Conservation (phyloP, 2,329 filamentous ascomycete species). For the Trichoderma sp. region DNA sequence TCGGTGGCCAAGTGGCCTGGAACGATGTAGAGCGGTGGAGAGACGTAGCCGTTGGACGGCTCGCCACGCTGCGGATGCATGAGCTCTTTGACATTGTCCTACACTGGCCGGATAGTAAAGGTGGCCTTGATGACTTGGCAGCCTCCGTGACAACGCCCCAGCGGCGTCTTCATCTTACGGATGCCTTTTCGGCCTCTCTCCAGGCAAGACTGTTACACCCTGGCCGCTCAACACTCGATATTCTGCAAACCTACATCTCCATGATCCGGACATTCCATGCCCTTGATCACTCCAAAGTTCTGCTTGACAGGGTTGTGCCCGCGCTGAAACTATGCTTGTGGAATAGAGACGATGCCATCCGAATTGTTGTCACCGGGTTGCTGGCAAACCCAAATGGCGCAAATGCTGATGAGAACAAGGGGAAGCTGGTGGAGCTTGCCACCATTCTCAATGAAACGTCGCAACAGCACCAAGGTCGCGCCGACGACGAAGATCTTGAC, state of each 20-base stretch:
- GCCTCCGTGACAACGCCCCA: conserved; percentile 70
- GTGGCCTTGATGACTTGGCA: conserved; percentile 74
- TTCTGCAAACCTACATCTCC: conserved; percentile 76
- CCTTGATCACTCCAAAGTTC: conserved; percentile 75
- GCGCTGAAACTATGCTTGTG: conserved; percentile 77
- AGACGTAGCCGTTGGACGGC: conserved; percentile 67
- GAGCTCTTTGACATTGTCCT: conserved; percentile 81
- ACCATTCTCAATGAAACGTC: conserved; percentile 65
- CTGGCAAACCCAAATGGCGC: conserved; percentile 63
- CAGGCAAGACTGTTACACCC: conserved; percentile 72
- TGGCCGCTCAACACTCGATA: conserved; percentile 74
- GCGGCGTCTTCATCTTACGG: conserved; percentile 70
- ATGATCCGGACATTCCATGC: conserved; percentile 78
- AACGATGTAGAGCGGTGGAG: conserved; percentile 70
- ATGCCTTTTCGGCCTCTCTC: conserved; percentile 68
- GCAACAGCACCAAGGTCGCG: conserved; percentile 55
- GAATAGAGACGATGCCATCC: conserved; percentile 75
- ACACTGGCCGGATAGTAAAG: conserved; percentile 71
- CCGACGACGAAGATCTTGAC: conserved; percentile 73
- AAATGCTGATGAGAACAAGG: conserved; percentile 51
- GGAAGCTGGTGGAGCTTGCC: conserved; percentile 68
- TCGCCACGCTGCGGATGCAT: conserved; percentile 69
- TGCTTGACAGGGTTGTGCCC: conserved; percentile 73
- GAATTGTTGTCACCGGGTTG: conserved; percentile 75
- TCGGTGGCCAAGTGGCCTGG: conserved; percentile 53